These are phyloP conservation scores for Nevesoporus exiguus DNA, from an alignment of 768 basidiomycete species.

Conservation along the genomic window DNA sequence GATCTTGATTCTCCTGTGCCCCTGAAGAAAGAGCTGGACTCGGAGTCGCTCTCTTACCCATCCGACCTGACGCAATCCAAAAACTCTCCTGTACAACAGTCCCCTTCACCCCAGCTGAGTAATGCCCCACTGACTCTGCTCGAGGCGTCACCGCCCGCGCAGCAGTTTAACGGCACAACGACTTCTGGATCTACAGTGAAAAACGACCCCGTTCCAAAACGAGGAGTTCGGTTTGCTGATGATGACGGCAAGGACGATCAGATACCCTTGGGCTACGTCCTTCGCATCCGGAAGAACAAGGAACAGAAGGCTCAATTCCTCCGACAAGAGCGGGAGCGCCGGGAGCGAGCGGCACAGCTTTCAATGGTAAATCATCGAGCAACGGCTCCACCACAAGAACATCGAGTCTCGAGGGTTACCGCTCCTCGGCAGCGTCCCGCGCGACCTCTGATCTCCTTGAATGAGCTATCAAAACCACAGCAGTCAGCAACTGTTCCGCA, in stretches of 20 bases:
- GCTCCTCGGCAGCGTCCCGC: slow-evolving; percentile 13
- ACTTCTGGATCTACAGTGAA: slow-evolving; percentile 10
- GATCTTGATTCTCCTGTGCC: slow-evolving; percentile 22
- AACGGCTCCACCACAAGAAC: slow-evolving; percentile 6
- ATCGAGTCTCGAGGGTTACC: slow-evolving; percentile 14
- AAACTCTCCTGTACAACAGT: neutral
- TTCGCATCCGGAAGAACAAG: slow-evolving; percentile 68
- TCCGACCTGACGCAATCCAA: slow-evolving; percentile 2
- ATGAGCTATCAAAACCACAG: slow-evolving; percentile 7
- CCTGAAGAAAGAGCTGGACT: slow-evolving; percentile 1
- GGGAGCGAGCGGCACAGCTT: slow-evolving; percentile 37
- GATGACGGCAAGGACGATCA: slow-evolving; percentile 61
- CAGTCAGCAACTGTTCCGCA: slow-evolving; percentile 5
- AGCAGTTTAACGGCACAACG: neutral
- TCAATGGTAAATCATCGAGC: slow-evolving; percentile 32
- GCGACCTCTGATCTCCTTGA: slow-evolving; percentile 16
- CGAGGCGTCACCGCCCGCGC: slow-evolving; percentile 1
- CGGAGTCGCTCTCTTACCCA: slow-evolving; percentile 3
- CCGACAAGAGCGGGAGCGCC: slow-evolving; percentile 53
- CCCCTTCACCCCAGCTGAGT: slow-evolving; percentile 1
- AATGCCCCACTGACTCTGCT: neutral
- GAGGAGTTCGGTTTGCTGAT: slow-evolving; percentile 65
- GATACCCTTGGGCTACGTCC: slow-evolving; percentile 65
- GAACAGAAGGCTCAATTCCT: slow-evolving; percentile 71
- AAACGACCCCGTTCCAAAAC: slow-evolving; percentile 27